Evolutionary conservation across 768 basidiomycete species (phyloP), one percentile per base, ranked within the genome.

Genomic region (Daedalea quercina): DNA sequence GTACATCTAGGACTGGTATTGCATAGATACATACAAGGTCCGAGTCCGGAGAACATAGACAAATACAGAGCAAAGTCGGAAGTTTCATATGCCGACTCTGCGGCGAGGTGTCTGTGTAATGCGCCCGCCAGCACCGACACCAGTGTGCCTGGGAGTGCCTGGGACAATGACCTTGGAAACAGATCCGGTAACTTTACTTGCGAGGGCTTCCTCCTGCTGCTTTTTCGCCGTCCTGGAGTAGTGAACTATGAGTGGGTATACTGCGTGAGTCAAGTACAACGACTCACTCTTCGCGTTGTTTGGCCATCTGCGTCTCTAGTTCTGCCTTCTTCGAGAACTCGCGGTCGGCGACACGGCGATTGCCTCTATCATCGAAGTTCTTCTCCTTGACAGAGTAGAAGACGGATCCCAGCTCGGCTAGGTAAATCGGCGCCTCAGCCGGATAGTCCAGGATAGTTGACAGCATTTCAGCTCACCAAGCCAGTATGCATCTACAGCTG

Each of bases 351-450:
- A 81, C 80, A 9, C 85, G 78, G 47, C 87, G 76, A 53, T 80
- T 82, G 17, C 90, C 87, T 35, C 87, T 75, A 54, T 90, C 94
- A 63, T 96, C 94, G 64, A 98, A 97, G 73, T 91, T 91, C 77
- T 96, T 96, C 72, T 97, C 94, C 65, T 94, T 88, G 49, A 96
- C 94, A 23, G 94, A 94, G 74, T 92, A 98, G 77, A 96, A 97
- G 17, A 96, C 93, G 50, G 90, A 90, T 56, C 94, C 94, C 37
- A 96, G 79, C 57, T 96, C 93, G 61, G 94, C 94, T 93, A 20
- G 55, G 41, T 54, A 42, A 35, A 35, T 43, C 43, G 60, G 57
- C 13, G 13, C 26, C 53, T 41, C 55, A 59, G 45, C 2, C 44
- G n/a, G 12, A 44, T 24, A 12, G n/a, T 41, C 35, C 9, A 54